A percentile compares a stretch with the other conserved stretches of the same genome.
These are phyloP conservation scores for Reutealis trisperma DNA, from an alignment of 345 rosid species.

Conservation along the genomic window DNA sequence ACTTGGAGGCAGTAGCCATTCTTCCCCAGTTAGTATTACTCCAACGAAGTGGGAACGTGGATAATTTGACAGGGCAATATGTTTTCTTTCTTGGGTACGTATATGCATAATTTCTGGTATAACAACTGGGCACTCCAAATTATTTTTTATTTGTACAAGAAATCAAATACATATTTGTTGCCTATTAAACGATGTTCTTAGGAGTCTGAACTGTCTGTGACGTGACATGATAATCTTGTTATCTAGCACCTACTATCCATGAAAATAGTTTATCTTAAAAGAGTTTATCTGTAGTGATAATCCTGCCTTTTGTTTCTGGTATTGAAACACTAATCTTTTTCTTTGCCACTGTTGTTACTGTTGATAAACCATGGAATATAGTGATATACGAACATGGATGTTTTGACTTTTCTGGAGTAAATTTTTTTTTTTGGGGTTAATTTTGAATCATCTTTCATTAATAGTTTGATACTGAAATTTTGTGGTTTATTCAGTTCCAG, in stretches of 20 bases:
- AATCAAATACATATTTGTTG: no score
- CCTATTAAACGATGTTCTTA: not conserved
- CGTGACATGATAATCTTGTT: not conserved
- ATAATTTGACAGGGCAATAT: conserved; percentile 94
- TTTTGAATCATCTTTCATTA: not conserved
- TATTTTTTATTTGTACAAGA: no score
- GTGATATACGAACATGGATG: not conserved
- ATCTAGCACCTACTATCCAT: not conserved
- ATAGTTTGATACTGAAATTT: not conserved
- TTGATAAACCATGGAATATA: not conserved
- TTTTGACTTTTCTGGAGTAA: not conserved
- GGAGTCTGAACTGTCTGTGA: not conserved
- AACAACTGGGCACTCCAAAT: not conserved
- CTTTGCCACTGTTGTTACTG: not conserved
- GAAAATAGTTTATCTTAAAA: no score
- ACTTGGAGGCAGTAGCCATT: conserved; percentile 95
- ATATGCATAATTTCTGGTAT: not conserved
- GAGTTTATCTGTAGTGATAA: no score
- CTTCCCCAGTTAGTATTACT: conserved; percentile 90
- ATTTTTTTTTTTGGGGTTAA: not conserved
- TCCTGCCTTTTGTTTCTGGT: not conserved
- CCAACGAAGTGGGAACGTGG: conserved; percentile 93
- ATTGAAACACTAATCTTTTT: not conserved
- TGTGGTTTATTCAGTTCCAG: not conserved
- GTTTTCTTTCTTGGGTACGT: conserved; percentile 92